phyloP scores from a whole-genome alignment of 1,284 basidiomycete species.

The Rhodofomes roseus region DNA sequence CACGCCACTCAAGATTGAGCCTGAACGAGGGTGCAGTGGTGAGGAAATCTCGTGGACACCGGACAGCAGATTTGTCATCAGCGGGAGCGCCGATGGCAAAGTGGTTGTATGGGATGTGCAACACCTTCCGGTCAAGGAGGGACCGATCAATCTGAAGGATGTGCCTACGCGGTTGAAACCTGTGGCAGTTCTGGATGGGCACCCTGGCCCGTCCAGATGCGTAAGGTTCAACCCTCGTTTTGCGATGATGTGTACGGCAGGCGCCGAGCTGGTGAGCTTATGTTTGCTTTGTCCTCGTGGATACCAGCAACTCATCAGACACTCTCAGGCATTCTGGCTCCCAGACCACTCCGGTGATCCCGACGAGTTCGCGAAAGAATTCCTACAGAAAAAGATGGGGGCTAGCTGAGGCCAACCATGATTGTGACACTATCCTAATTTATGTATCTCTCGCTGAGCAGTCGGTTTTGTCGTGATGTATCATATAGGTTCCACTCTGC shows the following conservation, averaged over 20 bases:
- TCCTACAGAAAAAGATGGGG: constrained; percentile 35
- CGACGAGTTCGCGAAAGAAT: constrained; percentile 47
- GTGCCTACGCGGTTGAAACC: constrained; percentile 54
- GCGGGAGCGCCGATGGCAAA: constrained; percentile 81
- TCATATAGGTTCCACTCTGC: not conserved
- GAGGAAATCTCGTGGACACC: constrained; percentile 93
- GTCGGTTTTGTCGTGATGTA: not conserved
- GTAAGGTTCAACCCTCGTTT: constrained; percentile 86
- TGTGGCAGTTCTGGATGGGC: constrained; percentile 61
- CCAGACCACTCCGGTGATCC: constrained; percentile 58
- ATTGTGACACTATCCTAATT: not conserved
- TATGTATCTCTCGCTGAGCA: not conserved
- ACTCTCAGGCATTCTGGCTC: constrained; percentile 74
- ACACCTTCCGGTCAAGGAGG: constrained; percentile 46
- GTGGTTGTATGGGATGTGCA: constrained; percentile 81
- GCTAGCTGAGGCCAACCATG: not conserved
- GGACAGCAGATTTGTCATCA: constrained; percentile 83
- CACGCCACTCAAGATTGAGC: constrained; percentile 58
- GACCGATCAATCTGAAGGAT: constrained; percentile 49
- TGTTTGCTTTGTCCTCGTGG: not conserved
- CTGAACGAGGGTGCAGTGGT: constrained; percentile 75
- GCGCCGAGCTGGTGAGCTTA: constrained; percentile 74
- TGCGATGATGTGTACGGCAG: constrained; percentile 87
- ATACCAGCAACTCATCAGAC: constrained; percentile 9
- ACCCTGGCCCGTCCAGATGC: constrained; percentile 79